These are phyloP conservation scores for Pinus tabuliformis DNA, from an alignment of 75 land plant genomes.

Conservation along the genomic window DNA sequence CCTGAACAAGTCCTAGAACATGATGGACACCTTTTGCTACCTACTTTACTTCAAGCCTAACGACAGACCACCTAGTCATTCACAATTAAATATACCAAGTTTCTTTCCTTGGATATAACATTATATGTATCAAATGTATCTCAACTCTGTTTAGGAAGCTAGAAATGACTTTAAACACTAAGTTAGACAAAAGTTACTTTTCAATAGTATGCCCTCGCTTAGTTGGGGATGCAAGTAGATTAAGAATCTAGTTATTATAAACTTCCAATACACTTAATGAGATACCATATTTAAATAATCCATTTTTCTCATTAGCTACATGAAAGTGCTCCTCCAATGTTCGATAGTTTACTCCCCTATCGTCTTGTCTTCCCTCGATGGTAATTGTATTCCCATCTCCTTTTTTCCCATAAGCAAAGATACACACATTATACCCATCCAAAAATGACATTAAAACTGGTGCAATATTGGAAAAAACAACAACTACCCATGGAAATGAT, in stretches of 20 bases:
- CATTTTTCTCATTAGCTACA: too few species aligned
- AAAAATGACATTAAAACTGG: slow-evolving; percentile 77
- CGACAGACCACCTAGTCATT: too few species aligned
- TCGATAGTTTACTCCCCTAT: slow-evolving; percentile 88
- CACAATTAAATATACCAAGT: too few species aligned
- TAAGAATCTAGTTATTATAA: slow-evolving; percentile 90
- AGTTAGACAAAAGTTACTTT: too few species aligned
- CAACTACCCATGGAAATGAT: too few species aligned
- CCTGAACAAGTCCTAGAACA: slow-evolving; percentile 85
- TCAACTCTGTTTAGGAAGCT: too few species aligned
- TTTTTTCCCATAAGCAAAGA: slow-evolving; percentile 96
- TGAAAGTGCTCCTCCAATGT: slow-evolving; percentile 78
- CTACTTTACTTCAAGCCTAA: slow-evolving; percentile 85
- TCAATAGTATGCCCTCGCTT: slow-evolving; percentile 45
- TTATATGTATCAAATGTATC: too few species aligned
- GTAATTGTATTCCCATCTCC: slow-evolving; percentile 96
- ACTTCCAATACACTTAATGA: slow-evolving; percentile 90
- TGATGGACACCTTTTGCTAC: slow-evolving; percentile 81
- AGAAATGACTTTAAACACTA: too few species aligned
- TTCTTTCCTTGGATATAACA: too few species aligned
- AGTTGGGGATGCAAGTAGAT: slow-evolving; percentile 51
- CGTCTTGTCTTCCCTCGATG: slow-evolving; percentile 75
- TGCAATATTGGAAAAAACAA: slow-evolving; percentile 80
- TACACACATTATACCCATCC: slow-evolving; percentile 96
- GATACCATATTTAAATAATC: slow-evolving; percentile 56